Evolutionary conservation across 1,139 yeast species (phyloP).

Genomic region (Taphrina flavorubra): DNA sequence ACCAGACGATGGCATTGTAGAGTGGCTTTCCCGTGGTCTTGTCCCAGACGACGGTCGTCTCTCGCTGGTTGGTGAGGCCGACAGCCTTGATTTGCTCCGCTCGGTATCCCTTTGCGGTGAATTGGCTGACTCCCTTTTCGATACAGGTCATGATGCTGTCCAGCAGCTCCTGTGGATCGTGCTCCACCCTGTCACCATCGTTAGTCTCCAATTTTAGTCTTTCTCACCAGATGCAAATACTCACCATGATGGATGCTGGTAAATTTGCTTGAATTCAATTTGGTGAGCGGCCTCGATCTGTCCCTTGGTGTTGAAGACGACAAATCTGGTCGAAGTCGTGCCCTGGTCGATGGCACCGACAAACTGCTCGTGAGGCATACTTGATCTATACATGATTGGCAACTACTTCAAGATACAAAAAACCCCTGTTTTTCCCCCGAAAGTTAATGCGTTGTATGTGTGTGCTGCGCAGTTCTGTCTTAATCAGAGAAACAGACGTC

Average conservation of each 20-base stretch:
- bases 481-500: not conserved
- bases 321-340: slow-evolving; percentile 92
- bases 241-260: slow-evolving; percentile 53
- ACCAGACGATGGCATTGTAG: slow-evolving; percentile 92
- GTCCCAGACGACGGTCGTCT: slow-evolving; percentile 91
- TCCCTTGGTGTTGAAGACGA: slow-evolving; percentile 74
- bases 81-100: slow-evolving; percentile 55
- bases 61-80: slow-evolving; percentile 87
- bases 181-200: slow-evolving; percentile 73
- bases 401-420: not conserved
- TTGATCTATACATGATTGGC: slow-evolving; percentile 34
- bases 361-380: slow-evolving; percentile 39
- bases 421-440: not conserved
- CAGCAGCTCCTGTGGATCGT: slow-evolving; percentile 84
- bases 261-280: slow-evolving; percentile 64
- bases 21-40: slow-evolving; percentile 81
- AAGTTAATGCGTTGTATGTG: no score
- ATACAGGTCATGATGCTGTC: slow-evolving; percentile 65
- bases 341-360: slow-evolving; percentile 55
- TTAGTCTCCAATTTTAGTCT: not conserved
- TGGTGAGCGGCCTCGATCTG: slow-evolving; percentile 84
- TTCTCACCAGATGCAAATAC: not conserved
- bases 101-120: slow-evolving; percentile 50
- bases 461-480: not conserved
- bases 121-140: slow-evolving; percentile 51